phyloP scores from a whole-genome alignment of 2,329 filamentous ascomycete genomes.

The Biscogniauxia mediterranea region DNA sequence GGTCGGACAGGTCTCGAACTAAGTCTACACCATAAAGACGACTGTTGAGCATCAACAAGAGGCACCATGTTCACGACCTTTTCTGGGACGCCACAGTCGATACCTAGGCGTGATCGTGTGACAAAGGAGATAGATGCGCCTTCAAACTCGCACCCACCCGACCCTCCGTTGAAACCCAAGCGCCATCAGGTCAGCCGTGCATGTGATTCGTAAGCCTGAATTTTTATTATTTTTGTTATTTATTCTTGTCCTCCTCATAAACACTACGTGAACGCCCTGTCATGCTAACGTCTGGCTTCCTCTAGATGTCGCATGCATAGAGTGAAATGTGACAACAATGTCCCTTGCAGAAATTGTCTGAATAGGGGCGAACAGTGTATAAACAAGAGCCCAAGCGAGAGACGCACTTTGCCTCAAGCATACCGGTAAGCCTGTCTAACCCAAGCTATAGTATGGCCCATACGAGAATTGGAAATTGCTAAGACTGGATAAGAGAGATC shows the following conservation, averaged over 20 bases:
- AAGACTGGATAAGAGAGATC: constrained; percentile 30
- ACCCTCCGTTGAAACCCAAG: constrained; percentile 22
- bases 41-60: background rate
- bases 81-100: constrained; percentile 5
- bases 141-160: constrained; percentile 13
- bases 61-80: constrained; percentile 11
- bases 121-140: constrained; percentile 7
- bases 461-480: background rate
- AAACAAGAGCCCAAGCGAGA: constrained; percentile 33
- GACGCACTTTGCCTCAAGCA: constrained; percentile 29
- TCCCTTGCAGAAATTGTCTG: constrained; percentile 41
- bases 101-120: constrained; percentile 7
- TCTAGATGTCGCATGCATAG: constrained; percentile 39
- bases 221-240: background rate
- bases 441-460: background rate
- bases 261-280: background rate
- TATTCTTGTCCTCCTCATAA: background rate
- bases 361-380: constrained; percentile 36
- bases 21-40: background rate
- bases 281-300: constrained; percentile 1
- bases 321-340: constrained; percentile 40
- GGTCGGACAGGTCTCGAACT: background rate
- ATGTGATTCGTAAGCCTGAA: constrained; percentile 35
- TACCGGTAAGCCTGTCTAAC: constrained; percentile 21
- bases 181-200: constrained; percentile 25